Evolutionary conservation across 257 asterid genomes (phyloP).

Genomic region (Nicotiana undulata): DNA sequence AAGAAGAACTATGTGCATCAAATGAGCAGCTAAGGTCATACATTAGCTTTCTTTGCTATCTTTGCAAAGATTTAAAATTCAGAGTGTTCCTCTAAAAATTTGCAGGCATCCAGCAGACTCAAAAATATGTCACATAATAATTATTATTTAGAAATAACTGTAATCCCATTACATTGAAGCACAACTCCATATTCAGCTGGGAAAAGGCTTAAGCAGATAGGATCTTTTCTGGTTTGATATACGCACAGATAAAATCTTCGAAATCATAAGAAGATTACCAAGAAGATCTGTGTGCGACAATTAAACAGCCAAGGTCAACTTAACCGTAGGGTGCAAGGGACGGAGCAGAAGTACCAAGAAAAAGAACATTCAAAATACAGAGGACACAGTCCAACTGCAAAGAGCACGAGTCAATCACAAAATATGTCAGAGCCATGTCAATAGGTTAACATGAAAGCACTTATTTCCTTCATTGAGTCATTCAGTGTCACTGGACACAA

Average conservation of each 20-base stretch:
- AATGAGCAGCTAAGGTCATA: background rate
- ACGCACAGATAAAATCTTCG: background rate
- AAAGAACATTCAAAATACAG: background rate
- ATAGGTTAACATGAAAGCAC: background rate
- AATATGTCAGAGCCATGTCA: background rate
- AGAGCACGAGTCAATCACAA: background rate
- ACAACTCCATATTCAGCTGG: background rate
- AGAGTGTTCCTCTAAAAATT: background rate
- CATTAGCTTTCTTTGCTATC: background rate
- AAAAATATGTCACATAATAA: background rate
- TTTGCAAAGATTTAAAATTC: background rate
- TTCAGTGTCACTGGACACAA: background rate
- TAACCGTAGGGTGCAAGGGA: background rate
- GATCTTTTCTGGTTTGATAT: background rate
- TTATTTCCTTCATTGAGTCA: background rate
- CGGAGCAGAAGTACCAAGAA: background rate
- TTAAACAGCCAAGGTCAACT: background rate
- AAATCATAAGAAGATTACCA: background rate
- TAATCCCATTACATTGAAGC: background rate
- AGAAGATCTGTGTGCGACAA: background rate
- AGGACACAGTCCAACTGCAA: no score
- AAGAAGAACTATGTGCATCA: conserved; percentile 2
- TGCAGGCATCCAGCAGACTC: background rate
- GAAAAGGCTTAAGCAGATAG: background rate
- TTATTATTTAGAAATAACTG: background rate